Conservation (phyloP, 163 green algal genomes). For the Chlorella variabilis region DNA sequence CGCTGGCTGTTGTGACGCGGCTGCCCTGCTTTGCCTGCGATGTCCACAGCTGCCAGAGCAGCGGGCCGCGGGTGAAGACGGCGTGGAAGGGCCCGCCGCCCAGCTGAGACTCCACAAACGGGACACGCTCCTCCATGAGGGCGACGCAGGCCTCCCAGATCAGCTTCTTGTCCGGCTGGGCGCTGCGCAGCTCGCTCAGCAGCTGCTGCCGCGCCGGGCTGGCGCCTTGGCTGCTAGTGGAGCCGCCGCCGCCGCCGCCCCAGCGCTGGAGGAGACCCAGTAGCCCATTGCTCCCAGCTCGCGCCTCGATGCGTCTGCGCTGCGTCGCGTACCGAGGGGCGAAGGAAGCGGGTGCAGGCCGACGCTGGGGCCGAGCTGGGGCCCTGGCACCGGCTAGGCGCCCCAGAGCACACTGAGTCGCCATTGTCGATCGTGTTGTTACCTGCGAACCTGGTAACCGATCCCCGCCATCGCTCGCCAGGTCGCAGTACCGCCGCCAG, state of each 20-base stretch:
- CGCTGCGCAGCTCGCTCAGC: constrained; percentile 3
- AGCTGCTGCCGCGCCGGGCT: neutral
- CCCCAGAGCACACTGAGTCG: no score
- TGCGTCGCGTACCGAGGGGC: no score
- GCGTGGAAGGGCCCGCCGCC: constrained; percentile 15
- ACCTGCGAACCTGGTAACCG: no score
- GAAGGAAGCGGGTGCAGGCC: no score
- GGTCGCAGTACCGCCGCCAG: no score
- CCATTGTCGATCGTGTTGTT: no score
- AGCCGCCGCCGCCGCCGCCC: neutral
- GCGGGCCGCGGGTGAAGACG: constrained; percentile 13
- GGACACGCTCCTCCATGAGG: constrained; percentile 2
- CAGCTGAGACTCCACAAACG: constrained; percentile 9
- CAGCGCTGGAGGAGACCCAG: no score
- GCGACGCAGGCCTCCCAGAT: neutral
- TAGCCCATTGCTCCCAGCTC: no score
- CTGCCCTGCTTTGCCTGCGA: neutral
- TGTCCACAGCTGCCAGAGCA: constrained; percentile 12
- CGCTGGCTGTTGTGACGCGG: neutral
- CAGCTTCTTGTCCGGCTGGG: neutral
- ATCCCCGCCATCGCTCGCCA: no score
- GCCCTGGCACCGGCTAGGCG: no score
- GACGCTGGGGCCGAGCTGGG: no score
- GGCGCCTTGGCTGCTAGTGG: neutral
- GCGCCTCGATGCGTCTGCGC: no score